Percentiles rank a stretch among this genome's conserved stretches.
Evolutionary conservation across 768 basidiomycete species (phyloP).

Genomic region (Peribolospora baueri): DNA sequence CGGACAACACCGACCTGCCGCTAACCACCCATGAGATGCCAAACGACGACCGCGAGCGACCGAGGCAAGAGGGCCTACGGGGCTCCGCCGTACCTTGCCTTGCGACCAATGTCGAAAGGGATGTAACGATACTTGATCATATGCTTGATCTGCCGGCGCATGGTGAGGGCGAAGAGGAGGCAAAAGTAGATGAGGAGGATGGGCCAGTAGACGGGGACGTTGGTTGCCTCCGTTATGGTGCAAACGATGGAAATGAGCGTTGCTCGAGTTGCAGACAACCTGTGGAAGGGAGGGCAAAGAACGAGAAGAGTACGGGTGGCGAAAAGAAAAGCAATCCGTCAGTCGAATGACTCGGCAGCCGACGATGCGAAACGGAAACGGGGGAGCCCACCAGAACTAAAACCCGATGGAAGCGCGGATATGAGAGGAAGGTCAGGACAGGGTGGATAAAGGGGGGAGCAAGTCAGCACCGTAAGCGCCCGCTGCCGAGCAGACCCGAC

Average conservation of each 20-base stretch:
- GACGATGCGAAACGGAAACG: not conserved
- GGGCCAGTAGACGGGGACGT: constrained; percentile 98
- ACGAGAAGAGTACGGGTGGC: not conserved
- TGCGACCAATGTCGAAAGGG: constrained; percentile 54
- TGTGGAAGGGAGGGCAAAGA: constrained; percentile 15
- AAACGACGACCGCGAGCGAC: too few species aligned
- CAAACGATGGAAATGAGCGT: constrained; percentile 55
- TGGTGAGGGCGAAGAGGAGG: constrained; percentile 76
- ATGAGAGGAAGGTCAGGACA: not conserved
- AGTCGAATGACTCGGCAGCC: not conserved
- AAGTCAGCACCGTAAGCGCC: too few species aligned
- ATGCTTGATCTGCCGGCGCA: constrained; percentile 90
- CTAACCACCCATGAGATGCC: too few species aligned
- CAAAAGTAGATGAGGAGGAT: constrained; percentile 94
- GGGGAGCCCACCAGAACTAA: constrained; percentile 56
- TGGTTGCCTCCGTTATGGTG: constrained; percentile 27
- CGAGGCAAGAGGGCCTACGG: too few species aligned
- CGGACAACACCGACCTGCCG: too few species aligned
- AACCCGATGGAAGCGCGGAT: constrained; percentile 84
- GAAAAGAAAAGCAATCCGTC: not conserved
- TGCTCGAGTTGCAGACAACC: constrained; percentile 78
- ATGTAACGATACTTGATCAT: constrained; percentile 98
- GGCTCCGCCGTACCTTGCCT: constrained; percentile 47
- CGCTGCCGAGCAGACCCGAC: too few species aligned
- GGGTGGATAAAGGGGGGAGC: not conserved